Evolutionary conservation across 1,284 basidiomycete species (phyloP), one percentile per base, ranked within the genome.

Genomic region (Rhodotorula mucilaginosa): DNA sequence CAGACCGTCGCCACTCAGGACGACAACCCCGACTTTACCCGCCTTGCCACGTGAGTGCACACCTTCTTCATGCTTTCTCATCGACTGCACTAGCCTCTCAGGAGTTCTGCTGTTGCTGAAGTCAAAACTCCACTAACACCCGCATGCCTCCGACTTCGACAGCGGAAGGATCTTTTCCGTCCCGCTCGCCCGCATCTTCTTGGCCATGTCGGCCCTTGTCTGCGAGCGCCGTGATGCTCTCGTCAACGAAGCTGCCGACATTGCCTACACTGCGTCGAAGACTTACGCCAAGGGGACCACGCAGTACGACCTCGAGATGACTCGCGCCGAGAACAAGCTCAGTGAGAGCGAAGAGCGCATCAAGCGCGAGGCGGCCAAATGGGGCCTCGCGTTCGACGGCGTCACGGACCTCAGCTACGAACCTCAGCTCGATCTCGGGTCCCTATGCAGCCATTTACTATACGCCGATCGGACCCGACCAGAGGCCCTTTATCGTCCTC

Each of bases 401-500:
- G 59, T 74, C 19, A 57, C 56, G 12, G 70, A n/a, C n/a, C n/a
- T n/a, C n/a, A n/a, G n/a, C n/a, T n/a, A n/a, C n/a, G n/a, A n/a
- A 71, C 23, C 62, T 74, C 19, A 34, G 31, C 31, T 34, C 31
- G 31, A 6, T 34, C 31, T 34, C 31, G 19, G 73, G 73, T 1
- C 67, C 72, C 1, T n/a, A n/a, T n/a, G n/a, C n/a, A n/a, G n/a
- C n/a, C n/a, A 64, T 68, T 46, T 76, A 71, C 62, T 58, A 67
- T 60, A 67, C 74, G 34, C 54, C 59, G 19, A 18, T 51, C 46
- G 39, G 31, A 2, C 31, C 48, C 31, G 58, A 26, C 23, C 46
- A 67, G 29, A 19, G 48, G n/a, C 72, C 74, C 12, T 76, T 67
- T 52, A 72, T 76, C 62, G 64, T 64, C 47, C 66, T 76, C 49